Base-by-base conservation (phyloP, 805 yeast genomes). In the Teunomyces funiuensis region DNA sequence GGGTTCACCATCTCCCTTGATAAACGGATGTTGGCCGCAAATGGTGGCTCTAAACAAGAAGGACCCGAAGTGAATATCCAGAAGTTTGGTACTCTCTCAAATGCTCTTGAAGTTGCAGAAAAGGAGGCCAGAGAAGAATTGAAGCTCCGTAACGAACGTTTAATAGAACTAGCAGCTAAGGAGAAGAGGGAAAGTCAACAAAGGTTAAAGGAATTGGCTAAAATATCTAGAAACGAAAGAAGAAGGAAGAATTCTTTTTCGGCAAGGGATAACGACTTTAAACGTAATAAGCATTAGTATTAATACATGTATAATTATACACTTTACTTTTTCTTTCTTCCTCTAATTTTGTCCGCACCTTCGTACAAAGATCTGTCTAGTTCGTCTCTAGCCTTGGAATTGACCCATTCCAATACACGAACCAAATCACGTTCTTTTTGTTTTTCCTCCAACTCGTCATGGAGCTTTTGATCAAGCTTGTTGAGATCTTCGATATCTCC, bases 1-100 rank as follows among this genome's bases (percentile, higher is more conserved):
- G 97, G 98, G 1, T 88, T 81, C 57, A 81, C 96, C 0, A 82
- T 90, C 33, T 80, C 85, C 0, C 61, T 90, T 29, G 96, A 89
- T 41, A 86, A 85, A 54, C 70, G 97, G 44, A 68, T 87, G 41
- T 44, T 54, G 17, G 83, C 83, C 1, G 73, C 80, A 2, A 36
- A 40, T 10, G 37, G 44, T 3, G 44, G 39, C 6, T 20, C 37
- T 2, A 37, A 33, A 10, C 74, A 69, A 41, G 72, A 71, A 0
- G 64, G 71, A 2, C 63, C 65, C 5, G 60, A 66, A 0, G 62
- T 69, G 15, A 73, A 83, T 39, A 73, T 78, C 43, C 78, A 79
- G 41, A 80, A 80, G 33, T 82, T 84, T 56, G 72, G 78, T 2
- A 68, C 73, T 23, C 70, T 91, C 17, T 78, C 89, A 1, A 77